Base-by-base conservation (phyloP, 2,329 filamentous ascomycete genomes). In the Sordariomycetes sp. region DNA sequence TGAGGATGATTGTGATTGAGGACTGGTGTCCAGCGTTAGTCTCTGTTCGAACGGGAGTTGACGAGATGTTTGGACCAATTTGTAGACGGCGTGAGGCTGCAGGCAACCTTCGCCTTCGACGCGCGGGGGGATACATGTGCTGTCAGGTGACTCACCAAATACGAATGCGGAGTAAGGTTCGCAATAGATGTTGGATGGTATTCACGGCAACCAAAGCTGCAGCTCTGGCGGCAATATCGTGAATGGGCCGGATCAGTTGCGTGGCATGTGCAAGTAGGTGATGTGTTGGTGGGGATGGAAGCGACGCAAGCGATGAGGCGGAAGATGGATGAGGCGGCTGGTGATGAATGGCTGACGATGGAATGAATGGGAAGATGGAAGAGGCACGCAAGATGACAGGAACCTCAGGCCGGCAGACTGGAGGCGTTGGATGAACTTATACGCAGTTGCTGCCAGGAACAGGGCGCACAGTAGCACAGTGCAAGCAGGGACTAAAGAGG, bases 1-100 rank as follows among this genome's bases (percentile, higher is more conserved):
- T 57, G 33, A 27, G 30, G 35, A 26, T 26, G 26, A 16, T 25
- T n/a, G n/a, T n/a, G n/a, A n/a, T n/a, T n/a, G n/a, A n/a, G n/a
- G n/a, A n/a, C n/a, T n/a, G n/a, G n/a, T n/a, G n/a, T n/a, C n/a
- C n/a, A n/a, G n/a, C n/a, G n/a, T n/a, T n/a, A n/a, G n/a, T n/a
- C n/a, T n/a, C n/a, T n/a, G n/a, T n/a, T n/a, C n/a, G n/a, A n/a
- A n/a, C n/a, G n/a, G n/a, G n/a, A n/a, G n/a, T n/a, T n/a, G n/a
- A n/a, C n/a, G n/a, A n/a, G n/a, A n/a, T n/a, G n/a, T n/a, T n/a
- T n/a, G n/a, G n/a, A n/a, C n/a, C n/a, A n/a, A n/a, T n/a, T n/a
- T n/a, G n/a, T n/a, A n/a, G n/a, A n/a, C n/a, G n/a, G n/a, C n/a
- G n/a, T n/a, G n/a, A n/a, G n/a, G 23, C 9, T 25, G 9, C 23